Evolutionary conservation across 495 filamentous ascomycete species (phyloP).

Genomic region (Aspergillus coremiiformis): DNA sequence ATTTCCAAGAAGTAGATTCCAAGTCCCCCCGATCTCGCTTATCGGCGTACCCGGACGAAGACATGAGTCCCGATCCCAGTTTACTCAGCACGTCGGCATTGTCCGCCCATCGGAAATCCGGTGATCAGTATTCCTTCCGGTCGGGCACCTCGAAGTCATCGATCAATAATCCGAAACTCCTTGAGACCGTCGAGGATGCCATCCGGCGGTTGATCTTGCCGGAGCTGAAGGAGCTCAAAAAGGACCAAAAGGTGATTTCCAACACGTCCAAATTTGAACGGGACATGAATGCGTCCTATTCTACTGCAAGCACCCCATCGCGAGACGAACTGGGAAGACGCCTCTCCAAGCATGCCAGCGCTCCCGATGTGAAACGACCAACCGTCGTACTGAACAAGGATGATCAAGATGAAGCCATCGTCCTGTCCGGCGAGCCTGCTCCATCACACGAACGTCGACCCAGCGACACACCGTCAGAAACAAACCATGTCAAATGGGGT

Average conservation of each 20-base stretch:
- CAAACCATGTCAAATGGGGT: slow-evolving; percentile 39
- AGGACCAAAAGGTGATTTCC: slow-evolving; percentile 66
- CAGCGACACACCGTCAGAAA: slow-evolving; percentile 42
- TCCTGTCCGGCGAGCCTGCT: slow-evolving; percentile 45
- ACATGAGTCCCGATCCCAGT: slow-evolving; percentile 66
- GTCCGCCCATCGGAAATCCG: slow-evolving; percentile 61
- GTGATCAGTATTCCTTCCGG: slow-evolving; percentile 66
- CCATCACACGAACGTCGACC: slow-evolving; percentile 35
- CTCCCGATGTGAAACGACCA: slow-evolving; percentile 60
- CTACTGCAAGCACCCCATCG: slow-evolving; percentile 53
- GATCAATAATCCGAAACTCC: slow-evolving; percentile 90
- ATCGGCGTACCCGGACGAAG: slow-evolving; percentile 54
- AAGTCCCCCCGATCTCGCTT: slow-evolving; percentile 56
- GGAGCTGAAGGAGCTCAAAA: slow-evolving; percentile 83
- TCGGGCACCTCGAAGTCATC: slow-evolving; percentile 77
- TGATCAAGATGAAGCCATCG: slow-evolving; percentile 50
- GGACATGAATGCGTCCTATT: slow-evolving; percentile 51
- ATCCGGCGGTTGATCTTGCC: slow-evolving; percentile 88
- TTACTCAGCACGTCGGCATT: slow-evolving; percentile 60
- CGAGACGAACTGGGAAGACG: slow-evolving; percentile 52
- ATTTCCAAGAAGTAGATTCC: slow-evolving; percentile 49
- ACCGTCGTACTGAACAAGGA: slow-evolving; percentile 57
- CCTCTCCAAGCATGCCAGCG: slow-evolving; percentile 61
- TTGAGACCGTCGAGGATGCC: slow-evolving; percentile 93
- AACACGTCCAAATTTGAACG: slow-evolving; percentile 57